Evolutionary conservation across 345 rosid genomes (phyloP), one percentile per base, ranked within the genome.

Genomic region (Populus nigra): DNA sequence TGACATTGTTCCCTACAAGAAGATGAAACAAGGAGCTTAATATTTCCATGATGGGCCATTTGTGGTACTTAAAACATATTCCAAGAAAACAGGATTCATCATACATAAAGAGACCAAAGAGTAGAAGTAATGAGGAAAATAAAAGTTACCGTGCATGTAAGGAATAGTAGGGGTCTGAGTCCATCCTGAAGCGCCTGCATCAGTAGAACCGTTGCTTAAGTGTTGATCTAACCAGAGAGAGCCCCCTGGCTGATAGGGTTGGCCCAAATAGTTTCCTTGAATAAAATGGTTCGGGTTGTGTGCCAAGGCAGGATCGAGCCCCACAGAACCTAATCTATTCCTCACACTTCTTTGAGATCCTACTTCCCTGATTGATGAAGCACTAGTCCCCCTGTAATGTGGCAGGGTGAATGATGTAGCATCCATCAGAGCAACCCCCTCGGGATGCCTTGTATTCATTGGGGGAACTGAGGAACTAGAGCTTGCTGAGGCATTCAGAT

Each of bases 61-160:
- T 16, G 8, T 8, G 35, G 31, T 25, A 53, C n/a, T 18, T 27
- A 20, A 18, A 57, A 20, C 65, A 23, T 68, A 53, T 5, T 11
- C 39, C 7, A 5, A 36, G 41, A 39, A 3, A 59, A 23, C 16
- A 22, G 20, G 27, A 76, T 22, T 43, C 38, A 8, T 13, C 45
- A 61, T 27, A 61, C 36, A 17, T 20, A 68, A 12, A 39, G 59
- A 5, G 69, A 18, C 57, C 62, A 33, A 69, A 45, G 35, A 39
- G 59, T 45, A 7, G 2, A 43, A 65, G 50, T 2, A 39, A 16
- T n/a, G 49, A 16, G 29, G 39, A 47, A 67, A 50, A 47, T 57
- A 41, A 65, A 80, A 76, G 76, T 67, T 89, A 94, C 97, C 94
- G 69, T 82, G 94, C 83, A 92, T 85, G 73, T 80, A 90, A 80